phyloP scores from a whole-genome alignment of 1,284 basidiomycete species.

The Boletellus sp. region DNA sequence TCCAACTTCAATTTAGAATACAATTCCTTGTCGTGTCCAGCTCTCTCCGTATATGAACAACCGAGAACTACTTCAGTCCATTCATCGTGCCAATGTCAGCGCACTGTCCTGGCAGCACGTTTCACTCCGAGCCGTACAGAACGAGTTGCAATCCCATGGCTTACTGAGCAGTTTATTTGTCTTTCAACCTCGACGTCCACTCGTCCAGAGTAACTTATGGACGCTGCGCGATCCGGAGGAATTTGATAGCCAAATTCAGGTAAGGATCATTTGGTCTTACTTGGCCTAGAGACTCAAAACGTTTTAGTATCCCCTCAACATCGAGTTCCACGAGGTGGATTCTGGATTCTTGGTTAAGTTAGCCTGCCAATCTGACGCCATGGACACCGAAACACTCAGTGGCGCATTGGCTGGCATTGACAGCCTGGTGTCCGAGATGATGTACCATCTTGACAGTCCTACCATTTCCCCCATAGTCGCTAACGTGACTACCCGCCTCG shows the following conservation, averaged over 20 bases:
- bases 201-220: constrained; percentile 31
- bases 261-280: constrained; percentile 10
- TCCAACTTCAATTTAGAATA: constrained; percentile 36
- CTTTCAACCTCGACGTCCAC: constrained; percentile 37
- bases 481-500: not conserved
- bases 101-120: constrained; percentile 46
- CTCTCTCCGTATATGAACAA: constrained; percentile 31
- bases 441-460: constrained; percentile 26
- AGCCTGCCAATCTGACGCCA: constrained; percentile 34
- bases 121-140: constrained; percentile 45
- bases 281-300: not conserved
- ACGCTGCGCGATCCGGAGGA: constrained; percentile 32
- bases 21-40: constrained; percentile 43
- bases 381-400: constrained; percentile 27
- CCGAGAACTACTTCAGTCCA: constrained; percentile 35
- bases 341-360: constrained; percentile 36
- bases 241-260: constrained; percentile 41
- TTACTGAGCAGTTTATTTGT: constrained; percentile 48
- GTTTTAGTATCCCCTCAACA: constrained; percentile 43
- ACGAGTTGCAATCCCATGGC: constrained; percentile 29
- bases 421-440: constrained; percentile 26
- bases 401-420: constrained; percentile 30
- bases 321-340: constrained; percentile 40
- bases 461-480: constrained; percentile 8
- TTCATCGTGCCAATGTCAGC: constrained; percentile 41